Base-by-base conservation (phyloP, 2,329 filamentous ascomycete species). In the Phaeophleospora eucalypticola region DNA sequence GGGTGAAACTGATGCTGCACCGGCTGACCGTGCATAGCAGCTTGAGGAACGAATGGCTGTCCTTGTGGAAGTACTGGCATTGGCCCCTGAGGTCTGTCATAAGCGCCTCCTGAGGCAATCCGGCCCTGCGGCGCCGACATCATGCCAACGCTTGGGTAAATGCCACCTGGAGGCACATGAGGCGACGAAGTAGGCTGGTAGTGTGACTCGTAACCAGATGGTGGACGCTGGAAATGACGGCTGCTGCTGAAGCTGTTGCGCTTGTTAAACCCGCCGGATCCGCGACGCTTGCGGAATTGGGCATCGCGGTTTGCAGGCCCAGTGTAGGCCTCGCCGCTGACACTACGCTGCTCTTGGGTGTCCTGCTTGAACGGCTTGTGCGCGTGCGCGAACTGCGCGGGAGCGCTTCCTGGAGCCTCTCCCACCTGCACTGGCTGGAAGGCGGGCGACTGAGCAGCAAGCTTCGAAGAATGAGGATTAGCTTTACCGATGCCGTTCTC, bases 191-290 rank as follows among this genome's bases (percentile, higher is more conserved):
- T 6, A 29, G 12, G 24, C 24, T 6, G 24, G 24, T 7, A 29
- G 7, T 6, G 24, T 29, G 24, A 6, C 24, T 29, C 24, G 24
- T 29, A 7, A 12, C 12, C 12, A 12, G 6, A 12, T 12, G 24
- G 32, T 38, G 21, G 15, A 7, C 34, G 33, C 15, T 36, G 37
- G 16, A 16, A 19, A 14, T 32, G 40, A 18, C 40, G 40, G 10
- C n/a, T 4, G 14, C 18, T 14, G 39, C 34, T 38, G 45, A 47
- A 42, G 39, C 45, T 47, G 14, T 34, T 39, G 18, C 38, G 20
- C 37, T 47, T 47, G 32, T 33, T 33, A 3, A 27, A 29, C 4
- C 24, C 24, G 12, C 24, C 24, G 24, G 9, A n/a, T 14, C 45
- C 45, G 19, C 45, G 39, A 4, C 20, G 20, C 34, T 36, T 32